These are phyloP conservation scores for Akanthomyces muscarius DNA, from an alignment of 2,329 filamentous ascomycete species.

Conservation along the genomic window DNA sequence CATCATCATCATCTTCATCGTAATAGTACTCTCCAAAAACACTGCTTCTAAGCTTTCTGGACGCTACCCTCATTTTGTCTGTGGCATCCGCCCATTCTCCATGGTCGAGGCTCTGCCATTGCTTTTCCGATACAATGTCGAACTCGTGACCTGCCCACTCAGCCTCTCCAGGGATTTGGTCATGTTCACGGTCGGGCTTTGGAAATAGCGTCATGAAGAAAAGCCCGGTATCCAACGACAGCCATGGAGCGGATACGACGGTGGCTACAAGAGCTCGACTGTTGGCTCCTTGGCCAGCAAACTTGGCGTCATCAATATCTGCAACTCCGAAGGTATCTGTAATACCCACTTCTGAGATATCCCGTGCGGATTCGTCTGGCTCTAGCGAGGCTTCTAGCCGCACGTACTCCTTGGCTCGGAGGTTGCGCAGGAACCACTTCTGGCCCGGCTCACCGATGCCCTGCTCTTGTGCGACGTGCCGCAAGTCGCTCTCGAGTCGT, in stretches of 20 bases:
- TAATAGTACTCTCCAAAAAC: too few relatives aligned
- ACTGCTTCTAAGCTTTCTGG: not conserved
- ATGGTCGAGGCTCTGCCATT: not conserved
- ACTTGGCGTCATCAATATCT: not conserved
- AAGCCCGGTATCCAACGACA: not conserved
- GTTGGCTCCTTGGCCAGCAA: not conserved
- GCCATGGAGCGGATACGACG: not conserved
- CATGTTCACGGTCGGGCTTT: not conserved
- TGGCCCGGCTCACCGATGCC: not conserved
- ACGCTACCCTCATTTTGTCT: not conserved
- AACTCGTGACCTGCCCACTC: not conserved
- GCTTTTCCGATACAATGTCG: not conserved
- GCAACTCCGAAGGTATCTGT: not conserved
- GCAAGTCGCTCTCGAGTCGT: not conserved
- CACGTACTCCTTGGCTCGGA: not conserved
- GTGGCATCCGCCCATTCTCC: not conserved
- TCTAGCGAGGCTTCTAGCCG: not conserved
- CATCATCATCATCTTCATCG: too few relatives aligned
- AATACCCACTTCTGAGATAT: too few relatives aligned
- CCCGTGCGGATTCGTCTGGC: too few relatives aligned
- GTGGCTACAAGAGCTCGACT: not conserved
- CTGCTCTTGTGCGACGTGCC: not conserved
- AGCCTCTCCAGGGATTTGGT: too few relatives aligned
- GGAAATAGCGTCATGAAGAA: not conserved
- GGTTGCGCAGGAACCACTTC: not conserved